These are phyloP conservation scores for Meyerozyma smithsonii DNA, from an alignment of 1,139 yeast genomes.

Conservation along the genomic window DNA sequence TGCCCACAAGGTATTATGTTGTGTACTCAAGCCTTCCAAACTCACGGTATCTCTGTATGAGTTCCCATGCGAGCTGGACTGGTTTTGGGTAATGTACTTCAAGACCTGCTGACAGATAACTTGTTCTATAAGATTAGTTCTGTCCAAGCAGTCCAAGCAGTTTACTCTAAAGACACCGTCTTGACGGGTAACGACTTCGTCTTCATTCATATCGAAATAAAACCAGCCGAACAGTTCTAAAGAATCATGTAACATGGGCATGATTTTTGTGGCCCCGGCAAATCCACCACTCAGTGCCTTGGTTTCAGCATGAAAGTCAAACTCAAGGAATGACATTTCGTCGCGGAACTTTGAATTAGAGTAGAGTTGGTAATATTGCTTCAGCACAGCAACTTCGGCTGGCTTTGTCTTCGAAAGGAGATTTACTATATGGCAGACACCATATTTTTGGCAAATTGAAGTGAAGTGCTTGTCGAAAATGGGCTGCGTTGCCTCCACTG, in stretches of 20 bases:
- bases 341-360: conserved; percentile 35
- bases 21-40: conserved; percentile 48
- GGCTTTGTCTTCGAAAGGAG: conserved; percentile 70
- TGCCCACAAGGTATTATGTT: conserved; percentile 90
- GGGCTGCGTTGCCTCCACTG: conserved; percentile 89
- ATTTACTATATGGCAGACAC: conserved; percentile 82
- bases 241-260: conserved; percentile 60
- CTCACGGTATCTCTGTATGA: conserved; percentile 19
- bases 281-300: conserved; percentile 71
- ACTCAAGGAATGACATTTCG: conserved; percentile 64
- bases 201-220: conserved; percentile 54
- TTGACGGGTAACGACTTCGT: conserved; percentile 62
- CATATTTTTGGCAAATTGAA: conserved; percentile 66
- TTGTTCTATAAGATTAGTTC: conserved; percentile 92
- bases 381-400: conserved; percentile 69
- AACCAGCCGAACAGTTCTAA: conserved; percentile 72
- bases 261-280: conserved; percentile 70
- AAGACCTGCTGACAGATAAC: conserved; percentile 60
- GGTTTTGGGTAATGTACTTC: conserved; percentile 58
- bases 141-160: conserved; percentile 90
- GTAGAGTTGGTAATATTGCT: conserved; percentile 60
- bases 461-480: conserved; percentile 80
- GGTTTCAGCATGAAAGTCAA: conserved; percentile 93
- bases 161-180: conserved; percentile 88
- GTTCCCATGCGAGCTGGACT: conserved; percentile 18